These are phyloP conservation scores for Pterocarpus santalinus DNA, from an alignment of 306 rosid species.

Conservation along the genomic window DNA sequence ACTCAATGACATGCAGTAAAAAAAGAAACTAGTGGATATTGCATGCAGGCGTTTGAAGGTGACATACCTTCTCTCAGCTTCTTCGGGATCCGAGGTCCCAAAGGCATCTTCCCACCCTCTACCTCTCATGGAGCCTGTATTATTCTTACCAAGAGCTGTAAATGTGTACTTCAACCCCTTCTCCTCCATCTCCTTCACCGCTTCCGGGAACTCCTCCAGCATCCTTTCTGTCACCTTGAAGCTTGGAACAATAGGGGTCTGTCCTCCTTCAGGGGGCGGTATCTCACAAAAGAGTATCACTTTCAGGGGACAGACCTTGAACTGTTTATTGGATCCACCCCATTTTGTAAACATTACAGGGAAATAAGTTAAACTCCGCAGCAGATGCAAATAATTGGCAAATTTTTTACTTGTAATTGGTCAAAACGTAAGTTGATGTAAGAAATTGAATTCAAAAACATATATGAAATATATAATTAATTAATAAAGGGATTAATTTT, in stretches of 20 bases:
- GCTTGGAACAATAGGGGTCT: slow-evolving; percentile 88
- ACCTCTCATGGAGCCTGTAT: slow-evolving; percentile 81
- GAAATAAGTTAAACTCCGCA: not conserved
- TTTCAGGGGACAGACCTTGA: slow-evolving; percentile 72
- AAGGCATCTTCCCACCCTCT: slow-evolving; percentile 88
- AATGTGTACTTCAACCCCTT: slow-evolving; percentile 74
- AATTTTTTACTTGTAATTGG: not conserved
- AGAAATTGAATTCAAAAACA: not conserved
- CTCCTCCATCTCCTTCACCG: slow-evolving; percentile 66
- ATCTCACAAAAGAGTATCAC: slow-evolving; percentile 76
- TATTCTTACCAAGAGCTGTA: slow-evolving; percentile 65
- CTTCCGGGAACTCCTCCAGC: slow-evolving; percentile 78
- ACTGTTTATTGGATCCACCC: slow-evolving; percentile 47
- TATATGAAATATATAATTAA: slow-evolving; percentile 10
- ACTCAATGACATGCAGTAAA: not conserved
- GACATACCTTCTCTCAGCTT: slow-evolving; percentile 72
- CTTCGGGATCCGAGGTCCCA: slow-evolving; percentile 63
- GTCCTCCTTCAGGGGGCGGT: slow-evolving; percentile 90
- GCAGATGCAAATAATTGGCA: slow-evolving; percentile 28
- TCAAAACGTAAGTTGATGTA: slow-evolving; percentile 33
- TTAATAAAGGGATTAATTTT: no score
- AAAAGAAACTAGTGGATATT: not conserved
- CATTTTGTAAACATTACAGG: slow-evolving; percentile 4
- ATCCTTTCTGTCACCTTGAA: slow-evolving; percentile 74
- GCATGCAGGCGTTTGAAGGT: not conserved